A percentile compares a stretch with the other conserved stretches of the same genome.
phyloP scores from a whole-genome alignment of 2,329 filamentous ascomycete species.

The Huntiella abstrusa region DNA sequence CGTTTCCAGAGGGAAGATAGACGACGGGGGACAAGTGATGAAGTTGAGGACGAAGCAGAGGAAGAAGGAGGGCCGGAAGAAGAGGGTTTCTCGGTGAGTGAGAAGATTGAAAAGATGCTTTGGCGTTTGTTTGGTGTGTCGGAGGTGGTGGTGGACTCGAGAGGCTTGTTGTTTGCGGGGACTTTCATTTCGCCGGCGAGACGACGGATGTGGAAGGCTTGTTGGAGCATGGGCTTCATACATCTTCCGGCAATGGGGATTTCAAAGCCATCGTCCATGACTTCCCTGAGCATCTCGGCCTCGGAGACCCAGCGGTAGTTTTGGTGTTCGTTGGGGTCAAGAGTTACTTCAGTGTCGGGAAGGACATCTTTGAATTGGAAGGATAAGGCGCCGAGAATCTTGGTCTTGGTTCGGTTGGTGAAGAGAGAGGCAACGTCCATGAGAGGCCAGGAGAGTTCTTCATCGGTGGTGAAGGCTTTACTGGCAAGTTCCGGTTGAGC shows the following conservation, averaged over 20 bases:
- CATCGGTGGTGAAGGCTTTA: slow-evolving; percentile 1
- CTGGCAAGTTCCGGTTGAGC: slow-evolving; percentile 2
- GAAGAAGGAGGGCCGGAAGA: neutral
- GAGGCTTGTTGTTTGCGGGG: neutral
- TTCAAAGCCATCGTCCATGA: slow-evolving; percentile 15
- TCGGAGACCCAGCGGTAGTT: slow-evolving; percentile 22
- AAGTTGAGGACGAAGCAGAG: neutral
- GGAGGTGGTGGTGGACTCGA: too few relatives aligned
- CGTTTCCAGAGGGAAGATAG: neutral
- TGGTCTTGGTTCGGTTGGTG: slow-evolving; percentile 18
- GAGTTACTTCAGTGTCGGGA: slow-evolving; percentile 15
- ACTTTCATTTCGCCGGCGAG: slow-evolving; percentile 5
- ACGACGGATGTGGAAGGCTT: slow-evolving; percentile 9
- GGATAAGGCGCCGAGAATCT: slow-evolving; percentile 17
- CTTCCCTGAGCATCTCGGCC: slow-evolving; percentile 19
- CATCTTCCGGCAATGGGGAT: slow-evolving; percentile 17
- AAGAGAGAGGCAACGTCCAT: slow-evolving; percentile 14
- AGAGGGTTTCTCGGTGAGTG: neutral
- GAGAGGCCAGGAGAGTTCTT: slow-evolving; percentile 2
- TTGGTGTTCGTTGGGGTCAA: slow-evolving; percentile 25
- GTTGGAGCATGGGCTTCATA: slow-evolving; percentile 11
- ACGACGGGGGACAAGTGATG: neutral
- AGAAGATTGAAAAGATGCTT: too few relatives aligned
- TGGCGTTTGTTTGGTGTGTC: too few relatives aligned
- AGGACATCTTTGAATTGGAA: slow-evolving; percentile 21